A percentile compares a stretch with the other conserved stretches of the same genome.
phyloP scores from a whole-genome alignment of 2,329 filamentous ascomycete species.

The Fusarium illudens region DNA sequence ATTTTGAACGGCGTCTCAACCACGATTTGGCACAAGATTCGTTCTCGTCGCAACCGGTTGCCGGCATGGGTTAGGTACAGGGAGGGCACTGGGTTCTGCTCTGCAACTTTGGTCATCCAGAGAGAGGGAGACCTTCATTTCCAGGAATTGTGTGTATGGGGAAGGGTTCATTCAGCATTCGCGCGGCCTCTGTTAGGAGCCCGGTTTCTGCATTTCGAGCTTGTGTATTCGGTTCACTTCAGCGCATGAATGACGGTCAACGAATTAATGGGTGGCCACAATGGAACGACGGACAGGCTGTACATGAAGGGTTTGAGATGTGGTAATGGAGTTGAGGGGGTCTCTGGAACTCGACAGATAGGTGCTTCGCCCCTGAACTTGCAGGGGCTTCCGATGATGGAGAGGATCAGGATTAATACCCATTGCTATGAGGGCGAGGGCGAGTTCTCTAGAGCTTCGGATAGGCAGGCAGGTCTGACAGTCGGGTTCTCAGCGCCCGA shows the following conservation, averaged over 20 bases:
- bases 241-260: conserved; percentile 9
- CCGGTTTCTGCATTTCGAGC: conserved; percentile 5
- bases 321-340: conserved; percentile 10
- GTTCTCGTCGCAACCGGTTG: not conserved
- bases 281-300: conserved; percentile 2
- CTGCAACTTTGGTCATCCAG: conserved; percentile 1
- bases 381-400: conserved; percentile 9
- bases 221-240: not conserved
- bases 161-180: not conserved
- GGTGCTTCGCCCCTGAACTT: conserved; percentile 8
- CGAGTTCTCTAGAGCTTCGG: not conserved
- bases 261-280: conserved; percentile 14
- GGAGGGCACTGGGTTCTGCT: not conserved
- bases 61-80: not conserved
- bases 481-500: not conserved
- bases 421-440: conserved; percentile 2
- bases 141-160: not conserved
- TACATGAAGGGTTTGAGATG: not conserved
- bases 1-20: not conserved
- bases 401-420: conserved; percentile 14
- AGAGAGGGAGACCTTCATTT: not conserved
- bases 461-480: not conserved
- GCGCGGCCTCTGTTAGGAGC: not conserved
- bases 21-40: not conserved
- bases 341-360: conserved; percentile 4